A percentile compares a stretch with the other conserved stretches of the same genome.
Conservation (phyloP, 176 grass and related monocot genomes). For the Triticum dicoccoides region DNA sequence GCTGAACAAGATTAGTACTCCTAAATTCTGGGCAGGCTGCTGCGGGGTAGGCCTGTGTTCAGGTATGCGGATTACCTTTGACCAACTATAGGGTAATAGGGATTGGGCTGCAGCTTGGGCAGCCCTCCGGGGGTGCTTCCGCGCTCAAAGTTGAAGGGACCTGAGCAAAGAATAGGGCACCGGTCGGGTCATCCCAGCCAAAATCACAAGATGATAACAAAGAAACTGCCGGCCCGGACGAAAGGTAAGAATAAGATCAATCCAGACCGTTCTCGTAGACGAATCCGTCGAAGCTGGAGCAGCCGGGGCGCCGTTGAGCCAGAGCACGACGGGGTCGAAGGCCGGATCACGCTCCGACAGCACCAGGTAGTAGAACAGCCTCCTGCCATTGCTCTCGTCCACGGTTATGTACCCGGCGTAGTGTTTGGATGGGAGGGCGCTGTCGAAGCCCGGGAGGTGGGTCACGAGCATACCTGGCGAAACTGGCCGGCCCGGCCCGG, state of each 20-base stretch:
- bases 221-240: background rate
- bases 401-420: constrained; percentile 55
- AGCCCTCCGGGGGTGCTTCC: constrained; percentile 33
- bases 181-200: background rate
- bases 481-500: too few species aligned
- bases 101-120: constrained; percentile 75
- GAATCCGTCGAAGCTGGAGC: constrained; percentile 92
- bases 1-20: too few species aligned
- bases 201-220: background rate
- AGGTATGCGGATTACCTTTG: constrained; percentile 44
- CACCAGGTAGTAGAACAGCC: constrained; percentile 84
- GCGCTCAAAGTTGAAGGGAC: constrained; percentile 75
- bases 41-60: too few species aligned
- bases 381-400: constrained; percentile 50
- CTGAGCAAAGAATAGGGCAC: constrained; percentile 5
- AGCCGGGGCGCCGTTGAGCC: constrained; percentile 89
- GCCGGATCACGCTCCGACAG: constrained; percentile 57
- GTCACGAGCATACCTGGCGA: too few species aligned
- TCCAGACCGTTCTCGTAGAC: constrained; percentile 69
- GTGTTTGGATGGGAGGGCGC: constrained; percentile 58
- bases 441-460: constrained; percentile 55
- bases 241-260: background rate
- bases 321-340: constrained; percentile 75
- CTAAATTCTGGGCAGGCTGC: too few species aligned
- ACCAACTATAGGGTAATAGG: constrained; percentile 58